phyloP scores from a whole-genome alignment of 345 rosid species.

The Corchorus olitorius region DNA sequence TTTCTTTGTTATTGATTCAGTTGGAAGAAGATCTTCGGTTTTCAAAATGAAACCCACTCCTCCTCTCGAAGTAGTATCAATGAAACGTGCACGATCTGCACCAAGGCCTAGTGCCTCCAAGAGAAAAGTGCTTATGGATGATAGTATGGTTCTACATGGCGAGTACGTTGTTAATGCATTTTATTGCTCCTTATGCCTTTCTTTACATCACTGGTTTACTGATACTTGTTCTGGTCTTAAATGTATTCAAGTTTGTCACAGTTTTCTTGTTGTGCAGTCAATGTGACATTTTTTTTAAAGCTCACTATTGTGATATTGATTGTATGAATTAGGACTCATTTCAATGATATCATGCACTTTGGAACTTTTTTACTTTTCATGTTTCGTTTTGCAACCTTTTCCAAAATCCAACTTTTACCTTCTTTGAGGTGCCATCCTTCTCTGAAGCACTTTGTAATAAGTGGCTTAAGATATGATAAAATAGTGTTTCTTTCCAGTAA shows the following conservation, averaged over 20 bases:
- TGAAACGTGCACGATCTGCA: conserved; percentile 63
- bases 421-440: background rate
- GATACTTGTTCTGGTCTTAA: conserved; percentile 1
- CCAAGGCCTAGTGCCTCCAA: conserved; percentile 61
- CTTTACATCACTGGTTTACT: background rate
- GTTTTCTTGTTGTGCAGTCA: background rate
- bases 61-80: conserved; percentile 56
- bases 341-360: background rate
- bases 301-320: background rate
- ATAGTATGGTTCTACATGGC: conserved; percentile 94
- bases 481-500: too few species aligned
- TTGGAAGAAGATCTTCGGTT: conserved; percentile 81
- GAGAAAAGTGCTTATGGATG: conserved; percentile 96
- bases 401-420: background rate
- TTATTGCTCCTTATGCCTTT: background rate
- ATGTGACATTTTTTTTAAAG: background rate
- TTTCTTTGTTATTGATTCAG: conserved; percentile 39
- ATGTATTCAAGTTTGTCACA: background rate
- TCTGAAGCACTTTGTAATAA: too few species aligned
- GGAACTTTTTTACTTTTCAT: background rate
- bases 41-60: conserved; percentile 81
- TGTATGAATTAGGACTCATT: background rate
- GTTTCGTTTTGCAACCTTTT: background rate
- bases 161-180: conserved; percentile 64
- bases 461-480: too few species aligned